Evolutionary conservation across 2,329 filamentous ascomycete species (phyloP), one percentile per base, ranked within the genome.

Genomic region (Orbilia ellipsospora): DNA sequence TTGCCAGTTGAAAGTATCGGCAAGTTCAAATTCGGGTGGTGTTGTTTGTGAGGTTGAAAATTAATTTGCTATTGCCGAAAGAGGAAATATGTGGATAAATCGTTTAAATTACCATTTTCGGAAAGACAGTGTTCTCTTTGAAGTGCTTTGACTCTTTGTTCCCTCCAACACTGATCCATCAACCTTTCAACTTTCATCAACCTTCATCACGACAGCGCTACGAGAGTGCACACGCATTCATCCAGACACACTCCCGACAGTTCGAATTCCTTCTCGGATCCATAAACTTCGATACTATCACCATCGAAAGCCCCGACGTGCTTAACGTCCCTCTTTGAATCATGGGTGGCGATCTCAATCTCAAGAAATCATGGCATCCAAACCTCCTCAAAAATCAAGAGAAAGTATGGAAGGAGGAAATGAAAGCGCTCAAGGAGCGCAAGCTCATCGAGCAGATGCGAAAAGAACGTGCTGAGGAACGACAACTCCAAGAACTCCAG

Each of bases 321-420:
- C 70, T 68, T 48, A 63, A 74, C 70, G 63, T 74, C 70, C 42
- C 28, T 16, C 44, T 45, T 12, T 84, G 91, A 74, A 74, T 50
- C 78, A 97, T 96, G 91, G 94, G 94, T 85, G 93, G 93, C 81
- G 94, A 98, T 87, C 88, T 99, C 81, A 97, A 98, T 81, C 84
- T 96, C 80, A 97, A 97, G 84, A 93, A 93, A 84, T 92, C 92
- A 86, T 99, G 94, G 89, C 94, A 99, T 84, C 94, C 95, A 75
- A 89, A 90, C 80, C 87, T 97, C 78, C 89, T 93, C 84, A 92
- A 90, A 84, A 99, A 99, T 83, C 95, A 96, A 85, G 89, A 89
- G 82, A 89, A 88, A 82, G 94, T 97, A 79, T 97, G 92, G 89
- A 89, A 94, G 77, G 92, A 96, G 82, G 94, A 98, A 81, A 90